Base-by-base conservation (phyloP, 495 filamentous ascomycete genomes). In the Penicillium cataractarum region DNA sequence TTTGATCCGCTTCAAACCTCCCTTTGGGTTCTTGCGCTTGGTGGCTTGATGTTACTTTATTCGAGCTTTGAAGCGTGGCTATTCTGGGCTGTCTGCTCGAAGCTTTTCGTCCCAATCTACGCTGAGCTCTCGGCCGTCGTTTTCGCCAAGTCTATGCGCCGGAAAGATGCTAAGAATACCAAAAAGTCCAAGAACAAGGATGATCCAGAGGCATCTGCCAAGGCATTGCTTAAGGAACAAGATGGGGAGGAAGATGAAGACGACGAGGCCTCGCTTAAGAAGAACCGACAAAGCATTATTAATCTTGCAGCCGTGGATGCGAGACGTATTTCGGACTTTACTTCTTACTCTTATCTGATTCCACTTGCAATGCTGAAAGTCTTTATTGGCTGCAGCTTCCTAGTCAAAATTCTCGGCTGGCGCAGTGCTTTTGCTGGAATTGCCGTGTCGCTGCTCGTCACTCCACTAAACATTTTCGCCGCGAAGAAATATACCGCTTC, bases 221-320 rank as follows among this genome's bases (percentile, higher is more conserved):
- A 71, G 17, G 59, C 33, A 7, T 62, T 71, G 9, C 65, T 78
- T 55, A 66, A 65, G 62, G 71, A 52, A 2, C 68, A 73, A 5
- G 70, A 79, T 4, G 80, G 80, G 19, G 80, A 81, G 17, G 79
- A 74, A 6, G 78, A 78, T 0, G 76, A 77, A 6, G 78, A 79
- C 17, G 77, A 79, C 15, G 82, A 85, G 5, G 87, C 87, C 33
- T 81, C 84, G 8, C 64, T 82, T 4, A 84, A 89, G 50, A 89
- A 87, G 61, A 82, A 82, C 68, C 89, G 89, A 56, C 92, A 93
- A 73, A 89, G 87, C 58, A 90, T 87, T 13, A 87, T 93, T 55
- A 96, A 96, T 66, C 78, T 93, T 39, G 86, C 92, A 24, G 89
- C 89, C 6, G 87, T 96, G 8, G 92, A 96, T 75, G 82, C 85